Conservation (phyloP, 2,329 filamentous ascomycete genomes). For the Macroventuria anomochaeta region DNA sequence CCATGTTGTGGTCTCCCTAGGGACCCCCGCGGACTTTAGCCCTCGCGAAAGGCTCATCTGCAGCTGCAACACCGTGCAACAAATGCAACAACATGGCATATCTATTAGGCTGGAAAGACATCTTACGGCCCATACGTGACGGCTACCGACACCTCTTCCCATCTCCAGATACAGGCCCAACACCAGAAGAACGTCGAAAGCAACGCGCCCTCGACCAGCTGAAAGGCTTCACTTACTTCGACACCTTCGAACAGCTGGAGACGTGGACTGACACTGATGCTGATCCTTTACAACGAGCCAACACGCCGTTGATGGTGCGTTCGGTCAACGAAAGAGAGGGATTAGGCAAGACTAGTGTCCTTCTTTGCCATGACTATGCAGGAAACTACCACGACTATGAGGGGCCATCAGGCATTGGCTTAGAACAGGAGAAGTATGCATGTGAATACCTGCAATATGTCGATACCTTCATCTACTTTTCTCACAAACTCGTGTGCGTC, state of each 20-base stretch:
- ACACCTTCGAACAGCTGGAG: constrained; percentile 50
- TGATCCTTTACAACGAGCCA: constrained; percentile 48
- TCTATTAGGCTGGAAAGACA: constrained; percentile 48
- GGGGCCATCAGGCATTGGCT: constrained; percentile 37
- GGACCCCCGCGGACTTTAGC: neutral
- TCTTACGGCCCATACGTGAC: constrained; percentile 49
- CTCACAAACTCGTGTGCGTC: constrained; percentile 54
- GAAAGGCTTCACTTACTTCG: constrained; percentile 52
- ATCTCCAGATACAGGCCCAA: constrained; percentile 42
- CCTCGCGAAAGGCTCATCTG: neutral
- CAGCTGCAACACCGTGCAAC: neutral
- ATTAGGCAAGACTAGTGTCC: constrained; percentile 30
- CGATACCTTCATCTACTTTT: constrained; percentile 57
- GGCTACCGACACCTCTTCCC: constrained; percentile 48
- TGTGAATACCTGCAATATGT: constrained; percentile 55
- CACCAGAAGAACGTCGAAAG: constrained; percentile 40
- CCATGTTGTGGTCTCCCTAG: neutral
- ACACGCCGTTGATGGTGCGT: constrained; percentile 46
- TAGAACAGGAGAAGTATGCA: constrained; percentile 46
- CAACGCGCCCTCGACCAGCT: constrained; percentile 41
- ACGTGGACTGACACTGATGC: constrained; percentile 40
- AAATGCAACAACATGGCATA: constrained; percentile 26
- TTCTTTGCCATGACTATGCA: constrained; percentile 50
- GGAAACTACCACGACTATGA: constrained; percentile 57
- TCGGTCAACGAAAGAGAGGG: neutral